Conservation (phyloP, 441 rosid genomes). For the Gossypium davidsonii region DNA sequence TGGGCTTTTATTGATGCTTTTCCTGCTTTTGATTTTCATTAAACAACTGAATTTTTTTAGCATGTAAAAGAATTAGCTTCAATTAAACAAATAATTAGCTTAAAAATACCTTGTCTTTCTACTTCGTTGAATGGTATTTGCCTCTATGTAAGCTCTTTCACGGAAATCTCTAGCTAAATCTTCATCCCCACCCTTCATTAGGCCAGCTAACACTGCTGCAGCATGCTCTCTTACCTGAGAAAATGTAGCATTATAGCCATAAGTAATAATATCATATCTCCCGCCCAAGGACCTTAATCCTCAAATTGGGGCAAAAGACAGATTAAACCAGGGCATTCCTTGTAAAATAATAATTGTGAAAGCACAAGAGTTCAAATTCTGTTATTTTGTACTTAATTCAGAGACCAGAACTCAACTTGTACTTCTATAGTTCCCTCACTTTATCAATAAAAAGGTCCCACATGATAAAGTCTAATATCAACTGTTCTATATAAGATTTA, state of each 20-base stretch:
- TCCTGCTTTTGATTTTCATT: constrained; percentile 5
- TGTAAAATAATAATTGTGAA: not conserved
- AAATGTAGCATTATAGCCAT: constrained; percentile 18
- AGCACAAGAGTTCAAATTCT: constrained; percentile 10
- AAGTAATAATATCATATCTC: constrained; percentile 9
- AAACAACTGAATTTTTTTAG: not conserved
- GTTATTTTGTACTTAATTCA: not conserved
- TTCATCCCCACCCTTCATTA: constrained; percentile 94
- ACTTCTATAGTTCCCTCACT: not conserved
- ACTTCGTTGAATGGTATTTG: constrained; percentile 54
- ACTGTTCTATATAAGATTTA: constrained; percentile 11
- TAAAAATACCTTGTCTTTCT: constrained; percentile 54
- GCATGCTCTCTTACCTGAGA: constrained; percentile 96
- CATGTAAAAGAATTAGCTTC: not conserved
- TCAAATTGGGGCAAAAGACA: not conserved
- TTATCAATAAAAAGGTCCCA: not conserved
- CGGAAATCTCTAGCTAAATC: constrained; percentile 79
- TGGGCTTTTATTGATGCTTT: not conserved
- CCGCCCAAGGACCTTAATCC: not conserved
- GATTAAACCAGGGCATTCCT: not conserved
- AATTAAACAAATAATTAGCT: constrained; percentile 3
- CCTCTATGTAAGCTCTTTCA: constrained; percentile 72
- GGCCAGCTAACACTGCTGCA: constrained; percentile 92
- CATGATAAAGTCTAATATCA: not conserved
- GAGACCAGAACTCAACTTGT: not conserved